Evolutionary conservation across 768 basidiomycete species (phyloP), one percentile per base, ranked within the genome.

Genomic region (Naganishia vishniacii): DNA sequence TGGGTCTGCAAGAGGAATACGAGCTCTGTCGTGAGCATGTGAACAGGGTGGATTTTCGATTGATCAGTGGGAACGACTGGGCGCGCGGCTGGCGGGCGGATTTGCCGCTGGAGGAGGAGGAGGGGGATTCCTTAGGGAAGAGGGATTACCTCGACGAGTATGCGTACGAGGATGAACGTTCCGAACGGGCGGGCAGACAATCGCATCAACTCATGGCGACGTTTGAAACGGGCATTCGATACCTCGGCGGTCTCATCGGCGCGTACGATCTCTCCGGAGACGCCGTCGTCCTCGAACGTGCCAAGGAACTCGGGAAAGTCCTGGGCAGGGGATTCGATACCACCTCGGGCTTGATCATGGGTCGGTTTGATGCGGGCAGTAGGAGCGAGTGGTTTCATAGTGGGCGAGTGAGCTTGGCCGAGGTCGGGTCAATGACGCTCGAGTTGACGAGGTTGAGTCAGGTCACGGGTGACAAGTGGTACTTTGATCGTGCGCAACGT

Each of bases 201-300:
- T 25, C 40, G 15, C 26, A 25, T 13, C 61, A 53, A 11, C 51
- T 37, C 37, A 49, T 67, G 42, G 65, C 51, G 26, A 67, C 61
- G 4, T 81, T 81, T 64, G 80, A 81, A 67, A 80, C 79, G 7
- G 75, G 73, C 4, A 81, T 81, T 56, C 73, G 80, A 41, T 81
- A 80, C 58, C 74, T 81, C 44, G 80, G 80, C 18, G 78, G 79
- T 13, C 49, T 81, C 15, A 61, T 80, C 3, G 73, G 78, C 0
- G 79, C 79, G 0, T 79, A 78, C 66, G 80, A 81, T 61, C 69
- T 80, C 15, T 77, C 77, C 3, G 76, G 77, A 15, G 80, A 81
- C 64, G 59, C 70, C 5, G 68, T 81, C 31, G 70, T 81, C 68
- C 65, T 80, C 29, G 73, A 77, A 8, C 60, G 80, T 42, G 79